Evolutionary conservation across 73 alveolate genomes (phyloP), one percentile per base, ranked within the genome.

Genomic region (Symbiodinium natans): DNA sequence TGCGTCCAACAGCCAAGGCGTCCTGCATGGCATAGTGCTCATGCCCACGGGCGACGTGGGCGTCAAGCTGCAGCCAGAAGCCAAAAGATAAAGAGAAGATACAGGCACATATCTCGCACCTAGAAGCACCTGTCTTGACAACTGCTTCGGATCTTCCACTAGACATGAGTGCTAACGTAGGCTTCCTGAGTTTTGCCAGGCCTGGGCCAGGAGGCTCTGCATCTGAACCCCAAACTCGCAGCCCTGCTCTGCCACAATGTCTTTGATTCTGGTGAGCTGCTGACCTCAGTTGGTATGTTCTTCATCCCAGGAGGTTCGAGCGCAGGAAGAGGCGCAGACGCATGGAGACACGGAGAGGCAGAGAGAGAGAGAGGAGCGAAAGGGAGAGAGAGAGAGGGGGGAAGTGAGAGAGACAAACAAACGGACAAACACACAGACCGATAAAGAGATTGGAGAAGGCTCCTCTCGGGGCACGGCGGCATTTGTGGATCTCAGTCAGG

Each of bases 21-120:
- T 63, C 98, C 98, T 92, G 98, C 98, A 92, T 77, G 21, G 98
- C 90, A 33, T 92, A 92, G 92, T n/a, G 33, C 40, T 92, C 98
- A 43, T 92, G 98, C 25, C 92, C 92, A 27, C 92, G 92, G 6
- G 98, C 98, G 54, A 90, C 88, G 80, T 90, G 97, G 38, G 97
- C 88, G 38, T 90, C 97, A 33, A 90, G 80, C 97, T 90, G 89
- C n/a, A 27, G 75, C 74, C 41, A 31, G 23, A 48, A 17, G 63
- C 63, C 63, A 27, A 63, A 15, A 1, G 21, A 23, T 29, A 31
- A 63, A 63, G 33, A 15, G 38, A 9, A 23, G 59, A 34, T 23
- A 89, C 43, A 27, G 13, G 36, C 42, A 89, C 86, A 39, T 23
- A 56, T 68, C 95, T n/a, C 63, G 87, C n/a, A 89, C 63, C 17